A percentile compares a stretch with the other conserved stretches of the same genome.
Conservation (phyloP, 306 rosid genomes). For the Gillenia trifoliata region DNA sequence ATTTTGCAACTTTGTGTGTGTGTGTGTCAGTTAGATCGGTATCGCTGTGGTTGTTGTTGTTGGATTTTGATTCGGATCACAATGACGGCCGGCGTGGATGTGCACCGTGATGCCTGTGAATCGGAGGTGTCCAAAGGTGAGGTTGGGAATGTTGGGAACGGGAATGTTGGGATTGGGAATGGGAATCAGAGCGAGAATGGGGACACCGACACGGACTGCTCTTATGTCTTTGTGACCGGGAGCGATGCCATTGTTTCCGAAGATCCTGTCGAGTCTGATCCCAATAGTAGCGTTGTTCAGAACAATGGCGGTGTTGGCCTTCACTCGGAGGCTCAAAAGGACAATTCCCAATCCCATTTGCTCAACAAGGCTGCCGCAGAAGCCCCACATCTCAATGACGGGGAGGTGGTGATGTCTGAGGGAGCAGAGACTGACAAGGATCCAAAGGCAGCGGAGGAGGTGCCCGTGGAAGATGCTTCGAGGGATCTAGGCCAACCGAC, state of each 20-base stretch:
- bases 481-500: not conserved
- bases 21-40: not conserved
- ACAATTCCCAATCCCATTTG: not conserved
- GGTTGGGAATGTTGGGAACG: constrained; percentile 12
- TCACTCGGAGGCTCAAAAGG: not conserved
- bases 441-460: not conserved
- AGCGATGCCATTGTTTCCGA: constrained; percentile 17
- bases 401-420: constrained; percentile 2
- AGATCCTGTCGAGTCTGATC: constrained; percentile 40
- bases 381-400: not conserved
- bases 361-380: not conserved
- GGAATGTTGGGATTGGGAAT: not conserved
- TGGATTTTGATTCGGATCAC: constrained; percentile 2
- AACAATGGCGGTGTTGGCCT: not conserved
- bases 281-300: not conserved
- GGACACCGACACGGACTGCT: constrained; percentile 28
- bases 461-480: not conserved
- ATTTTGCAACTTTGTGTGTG: not conserved
- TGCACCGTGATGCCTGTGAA: constrained; percentile 35
- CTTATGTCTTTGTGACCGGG: constrained; percentile 35
- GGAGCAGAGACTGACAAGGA: not conserved
- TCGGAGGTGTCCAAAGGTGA: constrained; percentile 23
- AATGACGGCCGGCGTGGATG: constrained; percentile 61
- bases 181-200: constrained; percentile 7
- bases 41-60: constrained; percentile 9